Conservation (phyloP, 768 basidiomycete species). For the Strobilomyces confusus region DNA sequence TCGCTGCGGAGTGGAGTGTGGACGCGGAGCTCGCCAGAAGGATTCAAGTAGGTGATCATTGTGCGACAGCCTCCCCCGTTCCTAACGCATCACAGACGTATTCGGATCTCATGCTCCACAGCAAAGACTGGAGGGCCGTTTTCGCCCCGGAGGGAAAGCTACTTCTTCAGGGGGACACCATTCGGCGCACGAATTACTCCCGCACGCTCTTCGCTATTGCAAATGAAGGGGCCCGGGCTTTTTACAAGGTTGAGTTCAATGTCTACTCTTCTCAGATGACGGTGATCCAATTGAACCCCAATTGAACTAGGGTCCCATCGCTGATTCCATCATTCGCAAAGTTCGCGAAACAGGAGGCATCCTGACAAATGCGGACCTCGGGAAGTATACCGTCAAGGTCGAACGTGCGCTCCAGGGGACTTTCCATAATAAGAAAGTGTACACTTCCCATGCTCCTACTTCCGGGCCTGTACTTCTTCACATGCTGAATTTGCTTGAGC, state of each 20-base stretch:
- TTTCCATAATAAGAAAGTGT: slow-evolving; percentile 75
- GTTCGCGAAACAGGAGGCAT: slow-evolving; percentile 73
- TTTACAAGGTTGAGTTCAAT: slow-evolving; percentile 61
- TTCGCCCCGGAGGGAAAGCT: slow-evolving; percentile 78
- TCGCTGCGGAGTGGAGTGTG: slow-evolving; percentile 80
- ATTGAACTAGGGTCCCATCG: slow-evolving; percentile 66
- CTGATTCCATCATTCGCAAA: slow-evolving; percentile 72
- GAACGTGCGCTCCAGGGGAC: slow-evolving; percentile 71
- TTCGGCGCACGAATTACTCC: slow-evolving; percentile 71
- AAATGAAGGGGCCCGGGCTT: slow-evolving; percentile 68
- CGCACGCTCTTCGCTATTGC: slow-evolving; percentile 74
- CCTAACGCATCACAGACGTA: slow-evolving; percentile 34
- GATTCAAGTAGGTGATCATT: slow-evolving; percentile 50
- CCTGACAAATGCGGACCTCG: slow-evolving; percentile 69
- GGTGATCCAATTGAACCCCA: slow-evolving; percentile 13
- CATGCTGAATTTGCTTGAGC: slow-evolving; percentile 87
- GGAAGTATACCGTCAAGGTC: slow-evolving; percentile 64
- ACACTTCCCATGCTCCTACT: slow-evolving; percentile 81
- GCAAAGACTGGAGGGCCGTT: slow-evolving; percentile 74
- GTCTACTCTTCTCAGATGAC: slow-evolving; percentile 3
- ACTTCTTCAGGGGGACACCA: slow-evolving; percentile 68
- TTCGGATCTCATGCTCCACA: slow-evolving; percentile 53
- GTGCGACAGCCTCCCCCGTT: neutral
- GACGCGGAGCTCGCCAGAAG: slow-evolving; percentile 71
- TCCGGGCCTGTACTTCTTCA: slow-evolving; percentile 88